A percentile compares a stretch with the other conserved stretches of the same genome.
phyloP scores from a whole-genome alignment of 2,329 filamentous ascomycete species.

The Pseudogymnoascus sp. region DNA sequence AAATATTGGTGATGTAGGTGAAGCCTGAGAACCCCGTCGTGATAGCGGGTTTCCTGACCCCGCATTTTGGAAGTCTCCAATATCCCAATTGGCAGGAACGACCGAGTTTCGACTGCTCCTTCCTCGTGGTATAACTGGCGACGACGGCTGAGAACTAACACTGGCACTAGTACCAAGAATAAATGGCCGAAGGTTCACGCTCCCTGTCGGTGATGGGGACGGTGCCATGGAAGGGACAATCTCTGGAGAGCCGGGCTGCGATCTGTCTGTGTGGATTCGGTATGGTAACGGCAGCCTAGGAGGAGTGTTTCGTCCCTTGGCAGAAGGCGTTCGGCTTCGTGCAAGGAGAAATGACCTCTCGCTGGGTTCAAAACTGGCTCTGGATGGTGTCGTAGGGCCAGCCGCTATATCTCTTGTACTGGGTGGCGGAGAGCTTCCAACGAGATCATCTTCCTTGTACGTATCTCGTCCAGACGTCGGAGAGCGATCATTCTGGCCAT shows the following conservation, averaged over 20 bases:
- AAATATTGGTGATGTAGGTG: slow-evolving; percentile 4
- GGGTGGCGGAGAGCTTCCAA: not conserved
- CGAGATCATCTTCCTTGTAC: not conserved
- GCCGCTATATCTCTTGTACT: not conserved
- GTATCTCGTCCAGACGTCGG: not conserved
- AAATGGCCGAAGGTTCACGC: not conserved
- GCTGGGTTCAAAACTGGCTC: not conserved
- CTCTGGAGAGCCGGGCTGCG: not conserved
- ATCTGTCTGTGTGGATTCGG: not conserved
- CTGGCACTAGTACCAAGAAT: not conserved
- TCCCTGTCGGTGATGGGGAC: not conserved
- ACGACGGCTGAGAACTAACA: not conserved
- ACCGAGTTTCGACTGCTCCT: slow-evolving; percentile 3
- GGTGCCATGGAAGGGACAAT: not conserved
- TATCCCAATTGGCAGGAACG: not conserved
- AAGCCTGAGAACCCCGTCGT: not conserved
- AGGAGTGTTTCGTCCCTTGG: not conserved
- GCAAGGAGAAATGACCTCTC: not conserved
- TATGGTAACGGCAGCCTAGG: not conserved
- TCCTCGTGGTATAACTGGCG: not conserved
- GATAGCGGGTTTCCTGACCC: not conserved
- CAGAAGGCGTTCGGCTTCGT: not conserved
- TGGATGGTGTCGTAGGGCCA: not conserved
- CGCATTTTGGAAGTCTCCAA: not conserved
- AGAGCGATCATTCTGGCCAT: not conserved